Evolutionary conservation across 2,329 filamentous ascomycete species (phyloP).

Genomic region (Fusarium coicis): DNA sequence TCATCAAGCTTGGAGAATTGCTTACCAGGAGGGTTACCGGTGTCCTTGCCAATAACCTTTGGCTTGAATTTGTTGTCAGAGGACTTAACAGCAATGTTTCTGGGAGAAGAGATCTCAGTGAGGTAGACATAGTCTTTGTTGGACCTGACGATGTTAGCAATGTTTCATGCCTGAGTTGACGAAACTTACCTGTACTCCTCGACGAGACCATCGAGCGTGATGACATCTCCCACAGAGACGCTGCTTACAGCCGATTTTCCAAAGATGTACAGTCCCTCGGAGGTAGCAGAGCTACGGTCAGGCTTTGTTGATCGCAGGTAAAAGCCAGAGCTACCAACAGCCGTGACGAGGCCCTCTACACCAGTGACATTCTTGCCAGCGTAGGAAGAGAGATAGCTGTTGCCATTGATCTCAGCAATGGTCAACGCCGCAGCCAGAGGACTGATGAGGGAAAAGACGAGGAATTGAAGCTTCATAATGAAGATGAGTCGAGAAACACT

Average conservation of each 20-base stretch:
- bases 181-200: constrained; percentile 62
- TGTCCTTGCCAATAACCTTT: constrained; percentile 69
- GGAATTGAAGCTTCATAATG: constrained; percentile 46
- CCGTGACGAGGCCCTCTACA: constrained; percentile 72
- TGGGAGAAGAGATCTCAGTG: constrained; percentile 69
- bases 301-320: constrained; percentile 71
- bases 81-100: constrained; percentile 63
- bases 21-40: constrained; percentile 66
- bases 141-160: constrained; percentile 53
- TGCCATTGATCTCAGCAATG: constrained; percentile 74
- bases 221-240: constrained; percentile 70
- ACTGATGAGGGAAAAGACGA: constrained; percentile 43
- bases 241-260: constrained; percentile 61
- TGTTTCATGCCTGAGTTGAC: background rate
- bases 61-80: constrained; percentile 65
- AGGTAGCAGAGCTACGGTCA: constrained; percentile 66
- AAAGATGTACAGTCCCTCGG: constrained; percentile 75
- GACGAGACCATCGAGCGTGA: constrained; percentile 69
- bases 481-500: constrained; percentile 1
- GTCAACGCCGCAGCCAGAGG: constrained; percentile 53
- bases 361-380: constrained; percentile 65
- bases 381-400: constrained; percentile 71
- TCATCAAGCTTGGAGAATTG: constrained; percentile 70
- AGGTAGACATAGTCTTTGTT: constrained; percentile 68
- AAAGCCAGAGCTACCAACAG: constrained; percentile 69